phyloP scores from a whole-genome alignment of 2,329 filamentous ascomycete species.

The Huntiella omanensis region DNA sequence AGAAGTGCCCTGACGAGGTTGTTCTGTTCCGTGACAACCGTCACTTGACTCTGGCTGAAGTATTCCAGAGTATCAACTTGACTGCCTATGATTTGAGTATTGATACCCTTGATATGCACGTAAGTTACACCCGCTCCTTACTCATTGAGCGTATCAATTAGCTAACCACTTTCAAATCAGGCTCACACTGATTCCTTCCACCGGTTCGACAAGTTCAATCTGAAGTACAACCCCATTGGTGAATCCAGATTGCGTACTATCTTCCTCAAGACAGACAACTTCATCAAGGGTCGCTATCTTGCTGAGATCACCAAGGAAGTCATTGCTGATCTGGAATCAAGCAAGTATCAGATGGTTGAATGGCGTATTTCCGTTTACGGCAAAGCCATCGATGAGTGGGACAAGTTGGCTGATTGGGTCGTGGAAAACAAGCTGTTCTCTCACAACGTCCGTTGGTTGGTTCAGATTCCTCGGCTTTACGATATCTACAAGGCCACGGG shows the following conservation, averaged over 20 bases:
- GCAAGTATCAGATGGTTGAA: slow-evolving; percentile 99
- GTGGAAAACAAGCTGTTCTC: slow-evolving; percentile 97
- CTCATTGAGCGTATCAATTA: neutral
- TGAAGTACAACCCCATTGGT: slow-evolving; percentile 95
- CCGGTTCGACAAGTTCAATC: slow-evolving; percentile 97
- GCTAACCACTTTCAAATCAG: slow-evolving; percentile 21
- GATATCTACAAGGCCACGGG: slow-evolving; percentile 86
- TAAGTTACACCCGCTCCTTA: slow-evolving; percentile 25
- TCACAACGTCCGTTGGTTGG: slow-evolving; percentile 91
- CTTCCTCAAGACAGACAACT: slow-evolving; percentile 96
- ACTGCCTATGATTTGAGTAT: slow-evolving; percentile 97
- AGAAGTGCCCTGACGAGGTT: slow-evolving; percentile 86
- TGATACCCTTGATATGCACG: slow-evolving; percentile 97
- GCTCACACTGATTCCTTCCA: slow-evolving; percentile 97
- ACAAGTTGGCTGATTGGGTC: slow-evolving; percentile 92
- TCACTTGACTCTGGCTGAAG: slow-evolving; percentile 74
- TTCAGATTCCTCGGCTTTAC: slow-evolving; percentile 85
- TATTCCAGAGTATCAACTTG: slow-evolving; percentile 93
- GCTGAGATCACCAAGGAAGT: slow-evolving; percentile 98
- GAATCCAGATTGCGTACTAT: slow-evolving; percentile 94
- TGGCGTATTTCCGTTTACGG: slow-evolving; percentile 98
- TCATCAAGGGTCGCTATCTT: slow-evolving; percentile 85
- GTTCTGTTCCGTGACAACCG: slow-evolving; percentile 86
- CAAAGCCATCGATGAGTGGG: slow-evolving; percentile 83
- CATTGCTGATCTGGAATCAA: slow-evolving; percentile 88